Evolutionary conservation across 2,329 filamentous ascomycete genomes (phyloP), one percentile per base, ranked within the genome.

Genomic region (Diplodia mutila): DNA sequence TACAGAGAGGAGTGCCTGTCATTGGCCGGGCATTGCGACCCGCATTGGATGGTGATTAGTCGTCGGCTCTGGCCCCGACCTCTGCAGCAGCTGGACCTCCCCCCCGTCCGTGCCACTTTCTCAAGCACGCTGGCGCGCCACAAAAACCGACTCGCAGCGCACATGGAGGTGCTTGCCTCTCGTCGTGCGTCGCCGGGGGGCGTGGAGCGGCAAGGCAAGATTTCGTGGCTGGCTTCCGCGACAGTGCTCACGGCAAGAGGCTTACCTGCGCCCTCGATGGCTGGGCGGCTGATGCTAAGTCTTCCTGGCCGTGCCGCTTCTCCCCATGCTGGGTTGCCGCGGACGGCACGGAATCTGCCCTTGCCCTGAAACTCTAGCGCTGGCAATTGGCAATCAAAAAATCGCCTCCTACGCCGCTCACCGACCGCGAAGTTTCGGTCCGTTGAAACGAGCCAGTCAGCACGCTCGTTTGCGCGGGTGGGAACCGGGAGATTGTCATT

Each of bases 351-450:
- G 59, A 63, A 34, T 23, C 59, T 63, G 59, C 59, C 34, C 59
- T n/a, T 49, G 59, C 59, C 27, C 59, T 63, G 59, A 63, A 63
- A 63, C 59, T 37, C 59, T 63, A 63, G 59, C 59, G 59, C 27
- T 63, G 42, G 59, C 34, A 8, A 49, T 34, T 51, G 42, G 59
- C 42, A 49, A 37, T 63, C 46, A 46, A 48, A n/a, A 61, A 51
- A 1, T 23, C 27, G 27, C 42, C 46, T 48, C 46, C 39, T n/a
- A 63, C 34, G 14, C 29, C 46, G 46, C 57, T 34, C 39, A 21
- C 42, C 57, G 42, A 46, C 42, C 39, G 57, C 16, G 57, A 34
- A 39, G 57, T 61, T 61, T 61, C 57, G 57, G 57, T 49, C 42
- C 59, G 59, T 51, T 51, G 59, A 48, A 63, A 49, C 27, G 12